A percentile compares a stretch with the other conserved stretches of the same genome.
These are phyloP conservation scores for Erodium texanum DNA, from an alignment of 441 rosid species.

Conservation along the genomic window DNA sequence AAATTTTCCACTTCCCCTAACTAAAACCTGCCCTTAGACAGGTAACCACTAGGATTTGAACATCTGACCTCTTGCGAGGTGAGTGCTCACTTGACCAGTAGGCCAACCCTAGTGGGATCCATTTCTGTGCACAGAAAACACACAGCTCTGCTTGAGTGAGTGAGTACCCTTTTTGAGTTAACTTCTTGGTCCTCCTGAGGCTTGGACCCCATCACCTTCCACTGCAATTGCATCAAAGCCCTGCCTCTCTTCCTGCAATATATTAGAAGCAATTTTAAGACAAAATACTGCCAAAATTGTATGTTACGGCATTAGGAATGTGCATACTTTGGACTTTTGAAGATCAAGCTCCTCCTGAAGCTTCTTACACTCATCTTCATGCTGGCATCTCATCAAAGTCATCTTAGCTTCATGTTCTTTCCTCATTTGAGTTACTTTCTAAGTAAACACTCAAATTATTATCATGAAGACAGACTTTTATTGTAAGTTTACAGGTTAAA, in stretches of 20 bases:
- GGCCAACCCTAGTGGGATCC: not conserved
- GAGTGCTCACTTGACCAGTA: too few species aligned
- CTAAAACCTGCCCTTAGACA: too few species aligned
- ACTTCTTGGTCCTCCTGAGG: constrained; percentile 78
- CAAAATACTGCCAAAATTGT: constrained; percentile 5
- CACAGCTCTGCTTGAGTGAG: not conserved
- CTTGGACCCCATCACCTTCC: constrained; percentile 87
- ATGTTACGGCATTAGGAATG: constrained; percentile 3
- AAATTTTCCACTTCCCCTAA: too few species aligned
- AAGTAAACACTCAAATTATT: constrained; percentile 13
- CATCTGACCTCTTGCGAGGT: too few species aligned
- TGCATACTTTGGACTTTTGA: constrained; percentile 57
- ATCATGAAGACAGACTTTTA: constrained; percentile 15
- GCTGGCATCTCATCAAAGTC: constrained; percentile 53
- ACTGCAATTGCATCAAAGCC: constrained; percentile 83
- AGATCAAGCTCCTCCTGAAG: constrained; percentile 68
- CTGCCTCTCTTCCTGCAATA: constrained; percentile 77
- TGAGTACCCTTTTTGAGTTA: constrained; percentile 49
- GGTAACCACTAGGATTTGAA: too few species aligned
- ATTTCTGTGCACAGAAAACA: not conserved
- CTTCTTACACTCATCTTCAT: constrained; percentile 67
- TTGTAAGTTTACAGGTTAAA: constrained; percentile 4
- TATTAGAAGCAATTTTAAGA: constrained; percentile 11
- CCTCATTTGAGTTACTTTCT: constrained; percentile 52
- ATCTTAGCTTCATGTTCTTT: constrained; percentile 67